Percentiles rank a stretch among this genome's conserved stretches.
phyloP scores from a whole-genome alignment of 1,284 basidiomycete species.

The Puccinia horiana region DNA sequence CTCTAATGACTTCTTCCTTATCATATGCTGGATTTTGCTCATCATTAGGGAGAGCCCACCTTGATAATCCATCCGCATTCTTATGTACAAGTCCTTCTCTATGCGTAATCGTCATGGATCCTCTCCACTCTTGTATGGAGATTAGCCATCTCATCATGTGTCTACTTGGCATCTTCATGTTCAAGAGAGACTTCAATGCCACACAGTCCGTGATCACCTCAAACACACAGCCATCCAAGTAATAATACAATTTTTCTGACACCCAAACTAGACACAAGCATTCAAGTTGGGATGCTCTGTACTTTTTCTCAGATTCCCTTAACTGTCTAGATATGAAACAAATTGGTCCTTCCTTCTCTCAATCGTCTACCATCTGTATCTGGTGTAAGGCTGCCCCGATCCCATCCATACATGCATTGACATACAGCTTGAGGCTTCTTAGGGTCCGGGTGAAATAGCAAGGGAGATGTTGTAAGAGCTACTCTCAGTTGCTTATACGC shows the following conservation, averaged over 20 bases:
- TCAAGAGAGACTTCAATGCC: neutral
- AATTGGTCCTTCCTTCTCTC: neutral
- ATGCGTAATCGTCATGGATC: neutral
- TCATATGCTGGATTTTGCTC: neutral
- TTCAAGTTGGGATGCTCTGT: neutral
- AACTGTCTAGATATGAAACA: neutral
- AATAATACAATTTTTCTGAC: neutral
- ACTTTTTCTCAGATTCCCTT: neutral
- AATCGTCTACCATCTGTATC: neutral
- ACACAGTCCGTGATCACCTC: conserved; percentile 7
- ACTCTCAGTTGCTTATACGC: neutral
- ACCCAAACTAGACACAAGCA: conserved; percentile 8
- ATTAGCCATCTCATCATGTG: neutral
- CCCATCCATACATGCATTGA: neutral
- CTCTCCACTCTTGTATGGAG: too few species aligned
- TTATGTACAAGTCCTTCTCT: neutral
- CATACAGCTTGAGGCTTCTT: conserved; percentile 1
- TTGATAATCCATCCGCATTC: neutral
- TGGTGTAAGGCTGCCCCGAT: too few species aligned
- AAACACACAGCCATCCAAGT: neutral
- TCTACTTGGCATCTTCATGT: conserved; percentile 2
- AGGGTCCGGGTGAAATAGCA: neutral
- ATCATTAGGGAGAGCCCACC: neutral
- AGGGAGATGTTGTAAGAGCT: neutral
- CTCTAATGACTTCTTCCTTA: neutral